Percentiles rank a stretch among this genome's conserved stretches.
phyloP scores from a whole-genome alignment of 345 rosid species.

The Passiflora organensis region DNA sequence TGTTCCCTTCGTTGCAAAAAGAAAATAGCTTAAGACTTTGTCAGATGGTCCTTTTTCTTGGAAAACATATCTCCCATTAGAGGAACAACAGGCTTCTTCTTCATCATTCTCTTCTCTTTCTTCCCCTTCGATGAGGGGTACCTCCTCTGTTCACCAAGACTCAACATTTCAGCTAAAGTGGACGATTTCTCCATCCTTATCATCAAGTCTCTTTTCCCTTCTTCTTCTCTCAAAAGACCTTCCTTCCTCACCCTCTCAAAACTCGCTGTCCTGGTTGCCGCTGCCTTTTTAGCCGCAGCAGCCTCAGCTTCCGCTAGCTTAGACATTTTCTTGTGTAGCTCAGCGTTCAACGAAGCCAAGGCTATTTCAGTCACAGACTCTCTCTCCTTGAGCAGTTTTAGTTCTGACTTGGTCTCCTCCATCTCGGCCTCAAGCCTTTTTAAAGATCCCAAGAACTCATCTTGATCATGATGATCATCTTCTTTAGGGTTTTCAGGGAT shows the following conservation, averaged over 20 bases:
- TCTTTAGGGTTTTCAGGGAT: slow-evolving; percentile 12
- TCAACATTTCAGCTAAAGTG: slow-evolving; percentile 58
- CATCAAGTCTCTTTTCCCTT: slow-evolving; percentile 39
- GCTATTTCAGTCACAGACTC: slow-evolving; percentile 68
- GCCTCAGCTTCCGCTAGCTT: slow-evolving; percentile 65
- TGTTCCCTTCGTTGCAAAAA: no score
- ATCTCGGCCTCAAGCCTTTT: slow-evolving; percentile 73
- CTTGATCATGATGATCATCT: slow-evolving; percentile 1
- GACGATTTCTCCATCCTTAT: slow-evolving; percentile 42
- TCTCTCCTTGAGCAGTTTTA: slow-evolving; percentile 56
- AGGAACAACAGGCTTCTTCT: slow-evolving; percentile 84
- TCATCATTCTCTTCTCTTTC: slow-evolving; percentile 30
- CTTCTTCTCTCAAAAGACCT: slow-evolving; percentile 25
- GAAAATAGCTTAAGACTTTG: no score
- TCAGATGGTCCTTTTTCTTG: slow-evolving; percentile 60
- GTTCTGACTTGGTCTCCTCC: slow-evolving; percentile 54
- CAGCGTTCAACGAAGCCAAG: slow-evolving; percentile 67
- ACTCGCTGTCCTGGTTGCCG: slow-evolving; percentile 9
- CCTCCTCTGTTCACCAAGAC: slow-evolving; percentile 27
- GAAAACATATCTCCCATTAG: slow-evolving; percentile 57
- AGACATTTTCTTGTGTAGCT: slow-evolving; percentile 73
- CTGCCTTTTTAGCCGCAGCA: slow-evolving; percentile 43
- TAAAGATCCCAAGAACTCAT: slow-evolving; percentile 27
- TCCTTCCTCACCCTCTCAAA: slow-evolving; percentile 24
- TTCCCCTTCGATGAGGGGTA: slow-evolving; percentile 18